These are phyloP conservation scores for Curvularia spicifera DNA, from an alignment of 2,329 filamentous ascomycete genomes.

Conservation along the genomic window DNA sequence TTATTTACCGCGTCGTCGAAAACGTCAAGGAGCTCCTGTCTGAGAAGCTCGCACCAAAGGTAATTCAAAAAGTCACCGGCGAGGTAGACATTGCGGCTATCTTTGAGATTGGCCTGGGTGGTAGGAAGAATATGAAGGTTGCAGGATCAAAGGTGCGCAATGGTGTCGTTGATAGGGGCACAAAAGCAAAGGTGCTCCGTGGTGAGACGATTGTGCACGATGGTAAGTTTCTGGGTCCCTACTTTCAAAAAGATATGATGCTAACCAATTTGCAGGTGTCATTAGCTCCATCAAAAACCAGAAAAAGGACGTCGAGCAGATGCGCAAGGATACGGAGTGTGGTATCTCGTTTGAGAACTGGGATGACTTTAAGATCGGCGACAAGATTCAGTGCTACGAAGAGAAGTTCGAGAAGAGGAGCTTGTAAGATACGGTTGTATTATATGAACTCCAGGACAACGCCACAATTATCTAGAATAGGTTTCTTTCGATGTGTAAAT, in stretches of 20 bases:
- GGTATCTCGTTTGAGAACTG: slow-evolving; percentile 85
- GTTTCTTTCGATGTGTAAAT: not conserved
- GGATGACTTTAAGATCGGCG: slow-evolving; percentile 78
- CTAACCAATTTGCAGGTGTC: slow-evolving; percentile 62
- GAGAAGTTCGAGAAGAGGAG: slow-evolving; percentile 74
- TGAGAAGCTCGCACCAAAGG: slow-evolving; percentile 69
- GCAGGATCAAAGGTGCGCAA: slow-evolving; percentile 89
- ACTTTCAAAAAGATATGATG: not conserved
- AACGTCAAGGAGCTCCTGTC: slow-evolving; percentile 73
- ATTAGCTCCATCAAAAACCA: slow-evolving; percentile 85
- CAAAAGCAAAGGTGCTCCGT: slow-evolving; percentile 74
- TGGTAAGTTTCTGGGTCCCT: slow-evolving; percentile 64
- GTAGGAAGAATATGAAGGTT: slow-evolving; percentile 72
- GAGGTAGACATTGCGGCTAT: slow-evolving; percentile 85
- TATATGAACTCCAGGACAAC: not conserved
- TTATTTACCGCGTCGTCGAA: slow-evolving; percentile 82
- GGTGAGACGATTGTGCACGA: slow-evolving; percentile 75
- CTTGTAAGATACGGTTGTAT: slow-evolving; percentile 43
- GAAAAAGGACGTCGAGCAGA: slow-evolving; percentile 89
- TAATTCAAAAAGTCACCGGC: slow-evolving; percentile 75
- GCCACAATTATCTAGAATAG: not conserved
- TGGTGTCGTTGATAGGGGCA: slow-evolving; percentile 69
- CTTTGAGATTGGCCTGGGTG: slow-evolving; percentile 83
- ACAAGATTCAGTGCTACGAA: slow-evolving; percentile 88
- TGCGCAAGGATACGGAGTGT: slow-evolving; percentile 92